Conservation (phyloP, 768 basidiomycete species). For the Amanita phalloides region DNA sequence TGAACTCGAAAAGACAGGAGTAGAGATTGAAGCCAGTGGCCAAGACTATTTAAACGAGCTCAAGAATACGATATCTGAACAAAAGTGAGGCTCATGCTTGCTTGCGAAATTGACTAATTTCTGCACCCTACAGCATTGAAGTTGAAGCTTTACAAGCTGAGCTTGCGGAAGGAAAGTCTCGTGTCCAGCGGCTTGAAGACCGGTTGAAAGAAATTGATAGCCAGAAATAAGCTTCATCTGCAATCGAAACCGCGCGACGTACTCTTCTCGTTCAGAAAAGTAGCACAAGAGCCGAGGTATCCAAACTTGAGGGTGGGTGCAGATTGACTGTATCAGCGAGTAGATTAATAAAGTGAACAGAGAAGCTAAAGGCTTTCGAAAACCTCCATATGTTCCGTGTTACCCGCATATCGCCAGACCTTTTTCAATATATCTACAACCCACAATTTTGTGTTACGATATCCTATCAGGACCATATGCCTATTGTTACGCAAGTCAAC, state of each 20-base stretch:
- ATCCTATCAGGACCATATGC: conserved; percentile 53
- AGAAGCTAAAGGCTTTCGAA: conserved; percentile 65
- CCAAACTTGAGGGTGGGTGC: conserved; percentile 49
- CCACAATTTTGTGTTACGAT: conserved; percentile 50
- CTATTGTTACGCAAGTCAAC: conserved; percentile 35
- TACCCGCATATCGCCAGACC: conserved; percentile 38
- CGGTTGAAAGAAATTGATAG: conserved; percentile 44
- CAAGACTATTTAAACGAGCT: conserved; percentile 69
- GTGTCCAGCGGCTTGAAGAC: conserved; percentile 55
- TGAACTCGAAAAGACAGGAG: conserved; percentile 54
- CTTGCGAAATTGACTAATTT: not conserved
- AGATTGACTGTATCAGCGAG: not conserved
- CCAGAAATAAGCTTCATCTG: conserved; percentile 43
- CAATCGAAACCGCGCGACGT: conserved; percentile 50
- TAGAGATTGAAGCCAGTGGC: conserved; percentile 70
- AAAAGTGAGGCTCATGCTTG: conserved; percentile 42
- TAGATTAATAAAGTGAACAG: conserved; percentile 22
- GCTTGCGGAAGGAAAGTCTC: conserved; percentile 54
- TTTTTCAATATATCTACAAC: conserved; percentile 62
- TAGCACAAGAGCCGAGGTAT: conserved; percentile 65
- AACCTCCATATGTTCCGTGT: conserved; percentile 59
- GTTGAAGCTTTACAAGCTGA: conserved; percentile 61
- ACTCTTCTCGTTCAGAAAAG: conserved; percentile 61
- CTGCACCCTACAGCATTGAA: conserved; percentile 40
- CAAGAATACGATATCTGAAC: conserved; percentile 68